Percentiles rank a stretch among this genome's conserved stretches.
Conservation (phyloP, 1,284 basidiomycete genomes). For the Moesziomyces globuligerus region DNA sequence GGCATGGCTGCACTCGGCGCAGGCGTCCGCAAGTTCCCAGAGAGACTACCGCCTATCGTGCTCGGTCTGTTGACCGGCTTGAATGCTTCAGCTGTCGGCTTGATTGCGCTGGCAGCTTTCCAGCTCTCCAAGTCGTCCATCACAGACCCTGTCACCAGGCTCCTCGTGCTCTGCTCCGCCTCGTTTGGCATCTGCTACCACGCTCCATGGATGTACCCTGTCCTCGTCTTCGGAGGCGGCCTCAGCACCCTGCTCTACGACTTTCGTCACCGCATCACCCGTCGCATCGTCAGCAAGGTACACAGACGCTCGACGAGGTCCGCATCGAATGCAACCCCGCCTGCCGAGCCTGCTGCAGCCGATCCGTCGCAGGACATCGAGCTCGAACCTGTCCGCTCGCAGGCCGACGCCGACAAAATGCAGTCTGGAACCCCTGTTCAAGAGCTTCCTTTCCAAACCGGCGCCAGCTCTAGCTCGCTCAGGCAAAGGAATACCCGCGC, state of each 20-base stretch:
- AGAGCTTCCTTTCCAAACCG: conserved; percentile 17
- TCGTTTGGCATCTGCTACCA: conserved; percentile 73
- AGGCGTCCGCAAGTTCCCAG: conserved; percentile 71
- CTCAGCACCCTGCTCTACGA: conserved; percentile 65
- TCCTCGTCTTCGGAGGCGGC: conserved; percentile 67
- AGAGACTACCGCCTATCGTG: conserved; percentile 71
- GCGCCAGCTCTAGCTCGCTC: conserved; percentile 2
- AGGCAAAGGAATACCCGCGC: conserved; percentile 18
- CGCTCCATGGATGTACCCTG: conserved; percentile 68
- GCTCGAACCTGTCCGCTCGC: conserved; percentile 22
- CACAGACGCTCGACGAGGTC: background rate
- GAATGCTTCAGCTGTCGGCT: conserved; percentile 73
- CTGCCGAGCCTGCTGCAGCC: background rate
- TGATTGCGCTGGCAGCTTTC: conserved; percentile 73
- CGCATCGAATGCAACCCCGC: background rate
- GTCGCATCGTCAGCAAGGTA: background rate
- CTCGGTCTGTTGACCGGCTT: conserved; percentile 73
- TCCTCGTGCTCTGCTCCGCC: conserved; percentile 71
- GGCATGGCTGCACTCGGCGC: conserved; percentile 72
- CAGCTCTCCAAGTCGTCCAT: conserved; percentile 71
- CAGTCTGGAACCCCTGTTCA: conserved; percentile 13
- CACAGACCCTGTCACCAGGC: conserved; percentile 71
- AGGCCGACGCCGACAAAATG: conserved; percentile 14
- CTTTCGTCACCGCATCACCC: conserved; percentile 41
- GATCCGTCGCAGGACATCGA: conserved; percentile 37